Base-by-base conservation (phyloP, 1,284 basidiomycete genomes). In the Ustilago esculenta region DNA sequence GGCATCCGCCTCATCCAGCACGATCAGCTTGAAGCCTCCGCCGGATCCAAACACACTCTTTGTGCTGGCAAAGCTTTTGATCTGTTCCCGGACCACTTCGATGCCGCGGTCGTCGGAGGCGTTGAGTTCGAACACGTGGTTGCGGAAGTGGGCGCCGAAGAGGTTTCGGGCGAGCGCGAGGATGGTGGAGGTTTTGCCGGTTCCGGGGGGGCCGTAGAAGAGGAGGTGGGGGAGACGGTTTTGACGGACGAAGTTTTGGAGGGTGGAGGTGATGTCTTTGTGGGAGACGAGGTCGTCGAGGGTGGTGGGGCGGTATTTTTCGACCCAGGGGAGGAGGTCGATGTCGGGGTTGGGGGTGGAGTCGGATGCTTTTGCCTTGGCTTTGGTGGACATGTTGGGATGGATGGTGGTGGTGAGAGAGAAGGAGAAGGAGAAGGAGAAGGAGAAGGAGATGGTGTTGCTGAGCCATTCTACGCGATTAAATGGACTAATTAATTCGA, bases 1-100 rank as follows among this genome's bases (percentile, higher is more conserved):
- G 90, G 96, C 96, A 85, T 99, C 96, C 18, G 96, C 96, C 83
- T 99, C 96, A 76, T 99, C 96, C 23, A 99, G 88, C 58, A 99
- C 90, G 82, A 98, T 96, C 77, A 99, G 89, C 82, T 98, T 99
- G 88, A 90, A 98, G 17, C 68, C 70, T 23, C 73, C 71, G 35
- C 61, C 69, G 40, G 61, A 85, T 83, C 82, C 84, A 76, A 86
- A 87, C 34, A 98, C 85, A 23, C 94, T 97, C 55, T 93, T 89
- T 14, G 95, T 98, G 84, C 94, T 92, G 1, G 95, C 94, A 48
- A 98, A 98, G 81, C 92, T 92, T 83, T 98, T 98, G 83, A 98
- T 95, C 85, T 97, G 94, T 80, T 98, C 96, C 43, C 96, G 88
- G 5, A 98, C 96, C 41, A 98, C 94, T 64, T 98, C 96, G 72